These are phyloP conservation scores for Wolfiporia cocos DNA, from an alignment of 1,284 basidiomycete genomes.

Conservation along the genomic window DNA sequence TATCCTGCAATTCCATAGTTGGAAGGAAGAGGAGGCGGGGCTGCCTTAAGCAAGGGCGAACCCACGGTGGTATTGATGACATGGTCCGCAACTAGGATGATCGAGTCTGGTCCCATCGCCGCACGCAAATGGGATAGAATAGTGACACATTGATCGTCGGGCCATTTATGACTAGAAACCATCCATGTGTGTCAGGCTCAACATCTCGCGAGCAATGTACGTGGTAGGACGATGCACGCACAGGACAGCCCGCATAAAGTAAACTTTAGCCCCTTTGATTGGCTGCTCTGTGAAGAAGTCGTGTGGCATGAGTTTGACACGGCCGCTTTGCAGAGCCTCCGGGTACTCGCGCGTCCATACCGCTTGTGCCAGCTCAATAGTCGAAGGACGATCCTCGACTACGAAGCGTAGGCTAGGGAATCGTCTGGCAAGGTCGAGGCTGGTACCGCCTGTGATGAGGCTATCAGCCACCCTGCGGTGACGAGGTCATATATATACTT, in stretches of 20 bases:
- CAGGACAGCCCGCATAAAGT: constrained; percentile 22
- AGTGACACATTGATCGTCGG: constrained; percentile 8
- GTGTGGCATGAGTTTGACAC: constrained; percentile 14
- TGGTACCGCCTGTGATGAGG: constrained; percentile 4
- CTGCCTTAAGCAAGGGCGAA: constrained; percentile 3
- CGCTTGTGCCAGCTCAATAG: constrained; percentile 5
- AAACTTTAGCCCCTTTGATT: constrained; percentile 21
- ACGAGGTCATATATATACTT: not conserved
- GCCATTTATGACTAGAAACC: constrained; percentile 12
- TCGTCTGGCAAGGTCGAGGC: constrained; percentile 6
- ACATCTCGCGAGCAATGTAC: not conserved
- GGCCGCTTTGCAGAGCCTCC: constrained; percentile 3
- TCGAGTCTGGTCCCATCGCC: constrained; percentile 8
- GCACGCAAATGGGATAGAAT: constrained; percentile 8
- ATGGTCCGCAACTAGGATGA: constrained; percentile 9
- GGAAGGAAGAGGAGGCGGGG: constrained; percentile 11
- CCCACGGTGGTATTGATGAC: constrained; percentile 9
- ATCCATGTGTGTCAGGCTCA: not conserved
- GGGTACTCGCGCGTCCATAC: constrained; percentile 9
- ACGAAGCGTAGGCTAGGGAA: constrained; percentile 13
- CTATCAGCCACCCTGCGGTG: too few species aligned
- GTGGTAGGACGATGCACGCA: constrained; percentile 12
- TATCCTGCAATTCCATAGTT: constrained; percentile 10
- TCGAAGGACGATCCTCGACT: constrained; percentile 14
- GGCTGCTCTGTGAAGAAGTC: constrained; percentile 29